Evolutionary conservation across 2,329 filamentous ascomycete genomes (phyloP).

Genomic region (Fusarium napiforme): DNA sequence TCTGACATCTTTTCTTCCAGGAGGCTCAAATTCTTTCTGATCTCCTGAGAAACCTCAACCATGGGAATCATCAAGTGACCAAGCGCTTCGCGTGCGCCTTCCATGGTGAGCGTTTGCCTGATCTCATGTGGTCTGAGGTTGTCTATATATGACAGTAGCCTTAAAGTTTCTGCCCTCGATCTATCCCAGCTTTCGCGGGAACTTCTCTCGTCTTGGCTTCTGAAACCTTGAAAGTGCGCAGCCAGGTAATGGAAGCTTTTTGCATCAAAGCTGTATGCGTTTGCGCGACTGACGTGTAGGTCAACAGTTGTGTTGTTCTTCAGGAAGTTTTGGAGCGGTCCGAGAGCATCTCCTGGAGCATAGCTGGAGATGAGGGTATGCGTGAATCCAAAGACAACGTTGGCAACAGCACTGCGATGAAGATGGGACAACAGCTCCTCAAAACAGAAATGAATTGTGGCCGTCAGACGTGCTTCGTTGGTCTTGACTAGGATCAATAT

Average conservation of each 20-base stretch:
- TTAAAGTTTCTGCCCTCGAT: slow-evolving; percentile 18
- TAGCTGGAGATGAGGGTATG: slow-evolving; percentile 21
- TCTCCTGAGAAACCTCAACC: slow-evolving; percentile 16
- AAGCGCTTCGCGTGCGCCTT: slow-evolving; percentile 18
- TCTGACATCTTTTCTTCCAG: not conserved
- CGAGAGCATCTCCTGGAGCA: slow-evolving; percentile 1
- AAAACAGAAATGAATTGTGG: slow-evolving; percentile 26
- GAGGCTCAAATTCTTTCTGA: slow-evolving; percentile 11
- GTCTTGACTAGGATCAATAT: slow-evolving; percentile 29
- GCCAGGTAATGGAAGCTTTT: slow-evolving; percentile 32
- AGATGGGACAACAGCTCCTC: slow-evolving; percentile 15
- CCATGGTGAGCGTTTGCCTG: slow-evolving; percentile 32
- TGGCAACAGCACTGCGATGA: slow-evolving; percentile 21
- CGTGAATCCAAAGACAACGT: slow-evolving; percentile 33
- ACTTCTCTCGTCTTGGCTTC: not conserved
- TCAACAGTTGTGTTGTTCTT: not conserved
- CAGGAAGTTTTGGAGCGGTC: slow-evolving; percentile 1
- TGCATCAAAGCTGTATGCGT: slow-evolving; percentile 30
- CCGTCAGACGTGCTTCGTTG: slow-evolving; percentile 4
- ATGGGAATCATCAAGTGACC: slow-evolving; percentile 27
- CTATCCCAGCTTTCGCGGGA: slow-evolving; percentile 30
- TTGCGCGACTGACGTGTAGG: not conserved
- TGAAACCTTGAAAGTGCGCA: not conserved
- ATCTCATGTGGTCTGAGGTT: slow-evolving; percentile 26
- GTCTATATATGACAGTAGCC: slow-evolving; percentile 16